Percentiles rank a stretch among this genome's conserved stretches.
phyloP scores from a whole-genome alignment of 805 yeast genomes.

The Cyberlindnera euphorbiiphila region DNA sequence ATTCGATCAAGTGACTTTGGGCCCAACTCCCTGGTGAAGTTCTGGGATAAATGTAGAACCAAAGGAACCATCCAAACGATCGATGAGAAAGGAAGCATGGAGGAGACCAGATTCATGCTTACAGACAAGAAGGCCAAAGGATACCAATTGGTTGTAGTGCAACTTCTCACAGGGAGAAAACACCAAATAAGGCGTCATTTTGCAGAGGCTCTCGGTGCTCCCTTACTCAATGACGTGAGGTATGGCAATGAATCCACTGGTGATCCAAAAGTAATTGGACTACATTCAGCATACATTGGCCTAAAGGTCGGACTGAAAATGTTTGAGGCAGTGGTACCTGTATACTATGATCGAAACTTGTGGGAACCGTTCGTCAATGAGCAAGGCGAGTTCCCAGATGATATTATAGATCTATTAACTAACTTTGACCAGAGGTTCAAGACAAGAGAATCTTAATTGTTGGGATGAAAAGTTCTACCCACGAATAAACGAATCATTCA shows the following conservation, averaged over 20 bases:
- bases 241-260: conserved; percentile 23
- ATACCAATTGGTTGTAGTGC: conserved; percentile 27
- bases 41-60: neutral
- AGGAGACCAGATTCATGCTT: conserved; percentile 16
- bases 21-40: neutral
- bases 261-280: conserved; percentile 26
- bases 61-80: conserved; percentile 3
- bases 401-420: conserved; percentile 20
- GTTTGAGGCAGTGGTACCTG: conserved; percentile 13
- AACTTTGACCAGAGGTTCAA: conserved; percentile 20
- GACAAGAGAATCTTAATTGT: neutral
- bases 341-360: conserved; percentile 14
- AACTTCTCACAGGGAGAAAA: conserved; percentile 37
- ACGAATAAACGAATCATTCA: neutral
- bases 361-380: conserved; percentile 29
- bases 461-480: neutral
- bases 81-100: conserved; percentile 2
- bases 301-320: conserved; percentile 30
- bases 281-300: conserved; percentile 35
- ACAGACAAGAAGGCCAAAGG: conserved; percentile 12
- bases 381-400: conserved; percentile 26
- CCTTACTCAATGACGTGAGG: conserved; percentile 31
- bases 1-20: neutral
- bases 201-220: conserved; percentile 19
- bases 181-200: conserved; percentile 38